These are phyloP conservation scores for Rhizopogon roseolus DNA, from an alignment of 768 basidiomycete species.

Conservation along the genomic window DNA sequence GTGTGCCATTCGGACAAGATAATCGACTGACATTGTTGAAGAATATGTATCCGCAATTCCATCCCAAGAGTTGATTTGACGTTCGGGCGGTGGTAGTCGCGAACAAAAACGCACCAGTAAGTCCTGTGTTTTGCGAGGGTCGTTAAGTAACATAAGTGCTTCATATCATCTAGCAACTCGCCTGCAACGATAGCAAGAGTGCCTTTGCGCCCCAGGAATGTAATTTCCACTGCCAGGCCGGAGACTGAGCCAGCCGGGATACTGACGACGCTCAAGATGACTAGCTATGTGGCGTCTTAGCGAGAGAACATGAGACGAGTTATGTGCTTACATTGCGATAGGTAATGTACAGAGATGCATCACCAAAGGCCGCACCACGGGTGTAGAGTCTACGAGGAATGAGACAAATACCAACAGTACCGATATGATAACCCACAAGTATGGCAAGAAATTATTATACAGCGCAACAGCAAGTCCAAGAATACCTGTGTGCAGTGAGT, in stretches of 20 bases:
- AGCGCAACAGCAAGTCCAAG: constrained; percentile 77
- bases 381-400: constrained; percentile 42
- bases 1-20: too few relatives aligned
- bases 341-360: constrained; percentile 63
- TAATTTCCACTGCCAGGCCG: constrained; percentile 65
- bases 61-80: constrained; percentile 64
- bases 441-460: constrained; percentile 52
- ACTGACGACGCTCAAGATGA: constrained; percentile 62
- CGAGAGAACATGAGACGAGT: too few relatives aligned
- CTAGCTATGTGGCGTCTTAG: constrained; percentile 42
- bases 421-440: constrained; percentile 33
- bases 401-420: background rate
- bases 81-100: constrained; percentile 67
- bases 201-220: constrained; percentile 59
- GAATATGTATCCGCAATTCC: constrained; percentile 78
- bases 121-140: constrained; percentile 46
- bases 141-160: constrained; percentile 35
- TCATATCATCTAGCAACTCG: constrained; percentile 28
- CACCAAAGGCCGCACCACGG: constrained; percentile 66
- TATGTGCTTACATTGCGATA: constrained; percentile 56
- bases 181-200: constrained; percentile 61
- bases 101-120: constrained; percentile 74
- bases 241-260: constrained; percentile 70
- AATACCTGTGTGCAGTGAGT: constrained; percentile 37
- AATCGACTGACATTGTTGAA: constrained; percentile 44